Conservation (phyloP, 176 grass and related monocot genomes). For the Triticum dicoccoides region DNA sequence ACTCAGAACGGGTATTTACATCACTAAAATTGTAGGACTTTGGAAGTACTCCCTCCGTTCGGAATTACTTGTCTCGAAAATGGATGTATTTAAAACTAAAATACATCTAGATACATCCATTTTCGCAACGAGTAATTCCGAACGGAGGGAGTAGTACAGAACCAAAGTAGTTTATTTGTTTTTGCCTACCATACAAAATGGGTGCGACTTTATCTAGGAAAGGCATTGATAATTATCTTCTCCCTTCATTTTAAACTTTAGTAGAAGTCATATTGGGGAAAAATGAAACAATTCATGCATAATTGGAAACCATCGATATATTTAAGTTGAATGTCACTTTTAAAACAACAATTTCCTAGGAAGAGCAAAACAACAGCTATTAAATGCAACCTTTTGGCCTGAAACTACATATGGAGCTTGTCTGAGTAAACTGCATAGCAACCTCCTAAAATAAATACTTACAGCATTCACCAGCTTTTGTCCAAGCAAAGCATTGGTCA, state of each 20-base stretch:
- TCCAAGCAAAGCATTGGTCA: slow-evolving; percentile 43
- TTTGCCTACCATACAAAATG: not conserved
- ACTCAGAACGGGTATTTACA: slow-evolving; percentile 9
- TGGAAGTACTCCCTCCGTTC: not conserved
- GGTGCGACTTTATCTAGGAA: slow-evolving; percentile 16
- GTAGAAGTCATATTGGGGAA: not conserved
- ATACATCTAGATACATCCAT: too few species aligned
- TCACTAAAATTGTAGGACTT: not conserved
- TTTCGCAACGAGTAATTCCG: not conserved
- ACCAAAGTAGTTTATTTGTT: slow-evolving; percentile 1
- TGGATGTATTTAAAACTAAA: too few species aligned
- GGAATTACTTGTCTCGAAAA: too few species aligned
- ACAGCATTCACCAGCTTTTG: slow-evolving; percentile 29
- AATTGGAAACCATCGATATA: not conserved
- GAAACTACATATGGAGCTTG: not conserved
- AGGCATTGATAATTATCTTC: not conserved
- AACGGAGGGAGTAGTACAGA: not conserved
- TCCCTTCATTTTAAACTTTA: not conserved
- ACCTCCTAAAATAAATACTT: slow-evolving; percentile 30
- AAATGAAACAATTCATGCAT: not conserved
- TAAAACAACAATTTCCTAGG: not conserved
- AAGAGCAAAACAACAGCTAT: slow-evolving; percentile 4
- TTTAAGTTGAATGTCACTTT: not conserved
- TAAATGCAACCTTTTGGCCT: slow-evolving; percentile 6
- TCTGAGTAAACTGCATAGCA: slow-evolving; percentile 1